These are phyloP conservation scores for Lathyrus sativus DNA, from an alignment of 306 rosid species.

Conservation along the genomic window DNA sequence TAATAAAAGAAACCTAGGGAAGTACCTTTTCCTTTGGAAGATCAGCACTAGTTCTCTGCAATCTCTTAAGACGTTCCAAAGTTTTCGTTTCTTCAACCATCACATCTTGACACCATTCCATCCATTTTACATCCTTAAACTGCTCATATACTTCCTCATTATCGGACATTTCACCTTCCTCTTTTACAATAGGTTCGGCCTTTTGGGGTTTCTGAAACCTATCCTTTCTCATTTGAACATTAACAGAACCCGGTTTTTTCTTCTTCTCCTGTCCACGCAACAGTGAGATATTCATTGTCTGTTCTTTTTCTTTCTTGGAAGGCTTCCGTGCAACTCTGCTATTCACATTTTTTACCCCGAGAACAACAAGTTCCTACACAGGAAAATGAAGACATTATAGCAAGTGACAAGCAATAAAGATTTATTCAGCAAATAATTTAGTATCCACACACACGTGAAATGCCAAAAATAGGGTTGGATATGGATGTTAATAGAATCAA, in stretches of 20 bases:
- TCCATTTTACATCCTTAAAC: slow-evolving; percentile 98
- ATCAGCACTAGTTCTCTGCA: slow-evolving; percentile 90
- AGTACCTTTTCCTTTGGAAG: slow-evolving; percentile 93
- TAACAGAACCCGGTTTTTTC: slow-evolving; percentile 62
- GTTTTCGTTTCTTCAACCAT: slow-evolving; percentile 86
- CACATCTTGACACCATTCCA: slow-evolving; percentile 99
- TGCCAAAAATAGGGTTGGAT: slow-evolving; percentile 11
- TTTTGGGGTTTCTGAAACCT: slow-evolving; percentile 62
- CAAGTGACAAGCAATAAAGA: slow-evolving; percentile 26
- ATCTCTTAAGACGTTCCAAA: slow-evolving; percentile 76
- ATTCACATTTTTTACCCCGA: slow-evolving; percentile 70
- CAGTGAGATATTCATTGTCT: slow-evolving; percentile 46
- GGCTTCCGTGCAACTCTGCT: slow-evolving; percentile 70
- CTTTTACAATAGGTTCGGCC: slow-evolving; percentile 83
- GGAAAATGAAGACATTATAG: slow-evolving; percentile 20
- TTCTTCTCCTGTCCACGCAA: slow-evolving; percentile 60
- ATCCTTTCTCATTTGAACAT: slow-evolving; percentile 57
- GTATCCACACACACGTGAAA: slow-evolving; percentile 1
- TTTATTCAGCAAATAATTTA: slow-evolving; percentile 13
- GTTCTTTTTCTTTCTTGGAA: slow-evolving; percentile 80
- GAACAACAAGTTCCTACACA: slow-evolving; percentile 78
- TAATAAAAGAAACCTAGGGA: not conserved
- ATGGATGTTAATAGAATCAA: not conserved
- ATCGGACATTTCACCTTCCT: slow-evolving; percentile 99
- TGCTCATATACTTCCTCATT: slow-evolving; percentile 95